Evolutionary conservation across 208 protist species (phyloP).

Genomic region (Trypanosoma rangeli): DNA sequence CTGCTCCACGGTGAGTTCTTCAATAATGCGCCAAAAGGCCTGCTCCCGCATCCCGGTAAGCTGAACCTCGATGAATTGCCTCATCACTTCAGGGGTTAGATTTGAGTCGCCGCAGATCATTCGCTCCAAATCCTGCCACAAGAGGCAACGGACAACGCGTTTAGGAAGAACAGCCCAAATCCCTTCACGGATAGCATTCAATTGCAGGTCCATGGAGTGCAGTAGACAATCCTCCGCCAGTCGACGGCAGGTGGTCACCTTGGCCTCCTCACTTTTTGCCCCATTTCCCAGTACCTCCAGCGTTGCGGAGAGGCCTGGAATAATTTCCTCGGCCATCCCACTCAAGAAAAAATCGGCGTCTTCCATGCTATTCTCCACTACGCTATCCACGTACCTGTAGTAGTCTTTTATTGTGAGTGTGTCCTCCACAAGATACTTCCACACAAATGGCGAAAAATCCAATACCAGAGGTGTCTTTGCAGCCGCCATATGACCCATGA

Average conservation of each 20-base stretch:
- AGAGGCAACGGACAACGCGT: slow-evolving; percentile 85
- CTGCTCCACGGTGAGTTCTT: slow-evolving; percentile 79
- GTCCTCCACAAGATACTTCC: slow-evolving; percentile 91
- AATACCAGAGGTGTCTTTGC: slow-evolving; percentile 75
- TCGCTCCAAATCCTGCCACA: slow-evolving; percentile 81
- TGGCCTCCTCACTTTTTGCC: slow-evolving; percentile 7
- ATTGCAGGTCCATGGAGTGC: slow-evolving; percentile 87
- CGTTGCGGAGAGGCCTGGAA: slow-evolving; percentile 65
- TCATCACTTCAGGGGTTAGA: slow-evolving; percentile 60
- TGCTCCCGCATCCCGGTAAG: slow-evolving; percentile 50
- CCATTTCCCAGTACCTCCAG: slow-evolving; percentile 15
- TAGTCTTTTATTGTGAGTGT: slow-evolving; percentile 79
- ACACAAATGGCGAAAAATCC: slow-evolving; percentile 90
- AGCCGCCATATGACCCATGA: slow-evolving; percentile 80
- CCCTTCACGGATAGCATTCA: slow-evolving; percentile 75
- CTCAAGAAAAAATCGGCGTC: slow-evolving; percentile 82
- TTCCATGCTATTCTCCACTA: slow-evolving; percentile 75
- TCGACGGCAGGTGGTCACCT: slow-evolving; percentile 42
- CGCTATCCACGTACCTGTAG: slow-evolving; percentile 87
- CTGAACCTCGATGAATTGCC: slow-evolving; percentile 64
- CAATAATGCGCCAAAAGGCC: slow-evolving; percentile 86
- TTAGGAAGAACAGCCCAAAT: slow-evolving; percentile 76
- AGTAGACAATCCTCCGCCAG: slow-evolving; percentile 84
- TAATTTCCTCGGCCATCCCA: slow-evolving; percentile 81
- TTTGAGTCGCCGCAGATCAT: slow-evolving; percentile 80